phyloP scores from a whole-genome alignment of 306 rosid genomes.

The Prunus armeniaca region DNA sequence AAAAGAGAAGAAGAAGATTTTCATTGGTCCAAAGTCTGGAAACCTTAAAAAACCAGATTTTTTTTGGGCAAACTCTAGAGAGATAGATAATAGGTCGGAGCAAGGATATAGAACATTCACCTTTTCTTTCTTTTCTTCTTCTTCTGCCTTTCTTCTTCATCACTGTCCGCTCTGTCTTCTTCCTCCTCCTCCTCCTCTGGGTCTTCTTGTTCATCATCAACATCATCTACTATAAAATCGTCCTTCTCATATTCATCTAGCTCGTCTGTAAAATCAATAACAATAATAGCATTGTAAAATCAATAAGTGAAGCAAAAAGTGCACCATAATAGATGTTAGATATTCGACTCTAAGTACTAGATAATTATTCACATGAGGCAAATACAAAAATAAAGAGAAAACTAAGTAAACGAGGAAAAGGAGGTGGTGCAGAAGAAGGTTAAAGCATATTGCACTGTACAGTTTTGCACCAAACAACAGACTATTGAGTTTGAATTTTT shows the following conservation, averaged over 20 bases:
- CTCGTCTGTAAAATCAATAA: constrained; percentile 37
- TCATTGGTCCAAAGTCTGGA: too few relatives aligned
- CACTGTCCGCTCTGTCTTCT: constrained; percentile 73
- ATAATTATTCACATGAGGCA: background rate
- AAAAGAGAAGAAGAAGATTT: background rate
- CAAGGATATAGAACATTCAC: constrained; percentile 29
- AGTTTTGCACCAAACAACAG: too few relatives aligned
- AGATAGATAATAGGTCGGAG: background rate
- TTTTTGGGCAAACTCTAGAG: background rate
- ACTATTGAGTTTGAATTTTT: too few relatives aligned
- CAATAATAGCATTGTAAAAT: too few relatives aligned
- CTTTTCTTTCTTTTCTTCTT: constrained; percentile 92
- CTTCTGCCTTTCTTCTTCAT: constrained; percentile 78
- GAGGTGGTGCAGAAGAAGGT: background rate
- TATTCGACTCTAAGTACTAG: background rate
- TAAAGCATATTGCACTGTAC: background rate
- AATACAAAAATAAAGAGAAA: background rate
- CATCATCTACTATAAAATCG: constrained; percentile 84
- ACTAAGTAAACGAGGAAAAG: background rate
- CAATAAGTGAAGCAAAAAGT: background rate
- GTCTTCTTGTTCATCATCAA: constrained; percentile 17
- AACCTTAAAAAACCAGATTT: too few relatives aligned
- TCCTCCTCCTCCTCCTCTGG: constrained; percentile 60
- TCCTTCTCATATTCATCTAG: constrained; percentile 96
- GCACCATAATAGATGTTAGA: background rate